phyloP scores from a whole-genome alignment of 805 yeast species.

The Lipomyces orientalis region DNA sequence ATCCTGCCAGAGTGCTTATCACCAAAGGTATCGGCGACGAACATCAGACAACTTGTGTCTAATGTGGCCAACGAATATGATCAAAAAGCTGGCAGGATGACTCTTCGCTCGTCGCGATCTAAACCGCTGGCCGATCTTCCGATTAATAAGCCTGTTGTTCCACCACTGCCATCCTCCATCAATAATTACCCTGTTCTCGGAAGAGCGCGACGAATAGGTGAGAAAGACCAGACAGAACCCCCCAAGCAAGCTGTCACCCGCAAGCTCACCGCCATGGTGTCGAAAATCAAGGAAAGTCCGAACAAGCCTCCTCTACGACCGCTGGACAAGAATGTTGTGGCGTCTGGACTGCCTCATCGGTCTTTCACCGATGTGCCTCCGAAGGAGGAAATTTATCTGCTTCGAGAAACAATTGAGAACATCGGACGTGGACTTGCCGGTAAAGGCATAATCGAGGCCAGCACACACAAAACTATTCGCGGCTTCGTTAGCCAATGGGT shows the following conservation, averaged over 20 bases:
- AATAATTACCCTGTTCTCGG: slow-evolving; percentile 22
- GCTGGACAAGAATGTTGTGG: slow-evolving; percentile 3
- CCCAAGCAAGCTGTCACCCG: neutral
- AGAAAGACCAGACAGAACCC: slow-evolving; percentile 14
- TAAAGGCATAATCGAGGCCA: neutral
- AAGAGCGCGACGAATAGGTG: slow-evolving; percentile 28
- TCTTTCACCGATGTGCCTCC: neutral
- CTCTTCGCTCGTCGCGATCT: slow-evolving; percentile 20
- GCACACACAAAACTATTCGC: neutral
- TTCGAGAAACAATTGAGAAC: slow-evolving; percentile 15
- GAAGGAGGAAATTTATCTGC: neutral
- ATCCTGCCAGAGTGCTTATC: slow-evolving; percentile 34
- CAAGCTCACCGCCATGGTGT: neutral
- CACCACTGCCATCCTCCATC: neutral
- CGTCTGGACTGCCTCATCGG: neutral
- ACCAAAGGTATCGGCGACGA: slow-evolving; percentile 25
- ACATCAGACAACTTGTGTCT: slow-evolving; percentile 28
- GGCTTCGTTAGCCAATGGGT: slow-evolving; percentile 90
- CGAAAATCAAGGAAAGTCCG: neutral
- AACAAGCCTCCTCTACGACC: neutral
- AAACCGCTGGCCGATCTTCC: slow-evolving; percentile 33
- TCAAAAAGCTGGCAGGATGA: neutral
- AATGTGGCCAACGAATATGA: slow-evolving; percentile 21
- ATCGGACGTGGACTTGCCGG: slow-evolving; percentile 14
- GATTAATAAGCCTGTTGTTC: slow-evolving; percentile 16